Percentiles rank a stretch among this genome's conserved stretches.
These are phyloP conservation scores for Rhytidhysteron rufulum DNA, from an alignment of 2,329 filamentous ascomycete genomes.

Conservation along the genomic window DNA sequence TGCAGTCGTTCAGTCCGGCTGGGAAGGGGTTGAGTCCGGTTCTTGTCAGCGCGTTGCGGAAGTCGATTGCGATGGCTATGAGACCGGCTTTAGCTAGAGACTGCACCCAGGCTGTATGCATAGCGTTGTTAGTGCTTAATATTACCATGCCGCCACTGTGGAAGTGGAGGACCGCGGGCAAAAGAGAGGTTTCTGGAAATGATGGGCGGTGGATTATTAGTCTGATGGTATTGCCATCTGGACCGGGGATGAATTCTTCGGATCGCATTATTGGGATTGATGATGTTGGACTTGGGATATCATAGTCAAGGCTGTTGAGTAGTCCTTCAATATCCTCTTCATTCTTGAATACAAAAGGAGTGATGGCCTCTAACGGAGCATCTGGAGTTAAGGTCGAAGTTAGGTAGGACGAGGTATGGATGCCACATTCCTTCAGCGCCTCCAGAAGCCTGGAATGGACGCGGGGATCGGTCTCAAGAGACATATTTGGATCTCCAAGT, in stretches of 20 bases:
- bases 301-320: neutral
- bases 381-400: neutral
- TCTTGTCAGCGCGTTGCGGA: slow-evolving; percentile 20
- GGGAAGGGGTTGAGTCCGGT: slow-evolving; percentile 17
- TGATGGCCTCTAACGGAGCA: neutral
- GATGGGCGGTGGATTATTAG: slow-evolving; percentile 13
- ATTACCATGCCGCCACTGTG: slow-evolving; percentile 27
- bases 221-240: slow-evolving; percentile 15
- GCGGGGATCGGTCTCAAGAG: slow-evolving; percentile 17
- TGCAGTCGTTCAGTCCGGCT: slow-evolving; percentile 25
- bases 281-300: neutral
- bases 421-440: slow-evolving; percentile 5
- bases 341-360: neutral
- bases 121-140: slow-evolving; percentile 11
- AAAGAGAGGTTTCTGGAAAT: slow-evolving; percentile 2
- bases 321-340: neutral
- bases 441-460: slow-evolving; percentile 18
- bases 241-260: neutral
- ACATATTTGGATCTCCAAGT: slow-evolving; percentile 17
- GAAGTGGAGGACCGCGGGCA: slow-evolving; percentile 22
- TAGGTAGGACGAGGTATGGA: neutral
- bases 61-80: slow-evolving; percentile 24
- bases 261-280: neutral
- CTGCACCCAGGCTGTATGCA: slow-evolving; percentile 19
- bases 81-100: slow-evolving; percentile 14